Percentiles rank a stretch among this genome's conserved stretches.
Evolutionary conservation across 352 stramenopile species (phyloP).

Genomic region (Globisporangium spiculum): DNA sequence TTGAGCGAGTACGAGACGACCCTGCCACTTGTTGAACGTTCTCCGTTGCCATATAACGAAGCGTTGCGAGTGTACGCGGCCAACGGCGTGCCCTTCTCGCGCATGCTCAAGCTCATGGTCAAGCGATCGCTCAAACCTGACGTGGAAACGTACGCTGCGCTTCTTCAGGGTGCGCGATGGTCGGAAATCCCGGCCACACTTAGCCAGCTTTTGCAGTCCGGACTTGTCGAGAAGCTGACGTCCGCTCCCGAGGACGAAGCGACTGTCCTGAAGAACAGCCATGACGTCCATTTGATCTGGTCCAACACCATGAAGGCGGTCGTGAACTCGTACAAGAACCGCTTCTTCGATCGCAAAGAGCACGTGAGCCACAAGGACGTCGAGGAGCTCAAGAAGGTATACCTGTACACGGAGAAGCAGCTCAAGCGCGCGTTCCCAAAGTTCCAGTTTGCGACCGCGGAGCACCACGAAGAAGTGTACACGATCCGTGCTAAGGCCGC

Average conservation of each 20-base stretch:
- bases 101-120: conserved; percentile 63
- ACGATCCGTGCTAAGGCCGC: conserved; percentile 61
- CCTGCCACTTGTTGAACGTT: conserved; percentile 19
- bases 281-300: conserved; percentile 49
- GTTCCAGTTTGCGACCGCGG: conserved; percentile 34
- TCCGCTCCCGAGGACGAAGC: conserved; percentile 3
- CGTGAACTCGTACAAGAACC: conserved; percentile 56
- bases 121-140: conserved; percentile 42
- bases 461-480: conserved; percentile 57
- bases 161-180: conserved; percentile 65
- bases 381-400: conserved; percentile 54
- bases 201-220: conserved; percentile 51
- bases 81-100: conserved; percentile 50
- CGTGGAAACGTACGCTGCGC: conserved; percentile 54
- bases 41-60: conserved; percentile 51
- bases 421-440: conserved; percentile 53
- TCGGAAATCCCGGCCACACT: conserved; percentile 63
- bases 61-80: conserved; percentile 55
- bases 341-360: conserved; percentile 45
- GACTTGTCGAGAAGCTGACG: conserved; percentile 35
- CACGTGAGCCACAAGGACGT: conserved; percentile 36
- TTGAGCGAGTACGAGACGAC: conserved; percentile 50
- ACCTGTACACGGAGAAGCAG: conserved; percentile 53
- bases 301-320: conserved; percentile 59
- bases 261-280: conserved; percentile 22